phyloP scores from a whole-genome alignment of 2,329 filamentous ascomycete genomes.

The Colletotrichum orchidophilum region DNA sequence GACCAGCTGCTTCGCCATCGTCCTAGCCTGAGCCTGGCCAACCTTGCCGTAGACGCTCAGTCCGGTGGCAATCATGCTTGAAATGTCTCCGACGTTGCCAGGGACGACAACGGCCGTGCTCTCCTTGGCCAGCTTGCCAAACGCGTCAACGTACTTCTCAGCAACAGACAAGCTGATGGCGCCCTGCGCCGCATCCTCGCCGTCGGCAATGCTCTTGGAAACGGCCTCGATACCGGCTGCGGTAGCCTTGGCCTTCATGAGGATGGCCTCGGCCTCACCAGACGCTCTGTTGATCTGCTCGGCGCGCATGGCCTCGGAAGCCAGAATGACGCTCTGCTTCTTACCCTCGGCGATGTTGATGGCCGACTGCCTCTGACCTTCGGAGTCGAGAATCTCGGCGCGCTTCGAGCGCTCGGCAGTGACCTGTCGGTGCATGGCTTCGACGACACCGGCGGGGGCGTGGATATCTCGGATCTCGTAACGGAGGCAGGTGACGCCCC shows the following conservation, averaged over 20 bases:
- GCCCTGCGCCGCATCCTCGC: conserved; percentile 78
- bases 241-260: conserved; percentile 85
- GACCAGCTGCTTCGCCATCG: conserved; percentile 63
- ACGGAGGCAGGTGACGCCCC: conserved; percentile 94
- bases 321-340: conserved; percentile 96
- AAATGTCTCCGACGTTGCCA: conserved; percentile 95
- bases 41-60: conserved; percentile 97
- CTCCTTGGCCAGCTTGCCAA: conserved; percentile 91
- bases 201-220: conserved; percentile 76
- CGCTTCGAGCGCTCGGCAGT: conserved; percentile 97
- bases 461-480: conserved; percentile 99
- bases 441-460: conserved; percentile 90
- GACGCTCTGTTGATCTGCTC: conserved; percentile 93
- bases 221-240: conserved; percentile 90
- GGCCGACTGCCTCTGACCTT: conserved; percentile 94
- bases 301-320: conserved; percentile 87
- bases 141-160: conserved; percentile 98
- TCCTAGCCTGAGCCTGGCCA: conserved; percentile 78
- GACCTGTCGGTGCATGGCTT: conserved; percentile 98
- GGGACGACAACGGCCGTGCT: conserved; percentile 95
- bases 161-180: conserved; percentile 90
- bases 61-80: conserved; percentile 95
- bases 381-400: conserved; percentile 95
- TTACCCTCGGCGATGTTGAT: conserved; percentile 99
- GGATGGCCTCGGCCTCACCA: conserved; percentile 94